A percentile compares a stretch with the other conserved stretches of the same genome.
Evolutionary conservation across 164 flowering plant genomes (phyloP).

Genomic region (Stephania yunnanensis): DNA sequence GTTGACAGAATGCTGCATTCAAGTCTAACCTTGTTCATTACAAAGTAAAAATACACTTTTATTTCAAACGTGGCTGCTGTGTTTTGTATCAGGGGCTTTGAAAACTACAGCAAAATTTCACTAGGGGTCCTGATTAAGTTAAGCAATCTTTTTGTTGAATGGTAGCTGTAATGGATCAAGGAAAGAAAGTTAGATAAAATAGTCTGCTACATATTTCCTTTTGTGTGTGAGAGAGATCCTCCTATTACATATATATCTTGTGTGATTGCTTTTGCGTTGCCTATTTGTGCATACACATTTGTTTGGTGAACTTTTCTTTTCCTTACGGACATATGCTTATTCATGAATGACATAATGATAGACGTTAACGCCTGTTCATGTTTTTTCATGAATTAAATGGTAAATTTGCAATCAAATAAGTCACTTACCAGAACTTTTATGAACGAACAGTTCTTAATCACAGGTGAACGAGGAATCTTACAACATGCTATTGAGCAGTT

Average conservation of each 20-base stretch:
- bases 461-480: constrained; percentile 66
- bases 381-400: neutral
- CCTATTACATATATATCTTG: neutral
- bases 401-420: neutral
- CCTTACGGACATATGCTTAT: neutral
- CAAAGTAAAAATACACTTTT: neutral
- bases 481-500: constrained; percentile 74
- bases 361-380: neutral
- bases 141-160: neutral
- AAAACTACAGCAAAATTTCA: neutral
- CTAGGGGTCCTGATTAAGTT: neutral
- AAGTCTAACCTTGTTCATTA: neutral
- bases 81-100: neutral
- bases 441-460: constrained; percentile 63
- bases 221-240: neutral
- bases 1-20: neutral
- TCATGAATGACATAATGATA: neutral
- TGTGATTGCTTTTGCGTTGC: neutral
- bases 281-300: neutral
- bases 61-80: neutral
- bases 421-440: constrained; percentile 1
- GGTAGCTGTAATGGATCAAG: neutral
- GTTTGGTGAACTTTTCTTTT: neutral
- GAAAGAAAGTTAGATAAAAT: neutral
- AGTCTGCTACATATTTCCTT: neutral